Conservation (phyloP, 2,329 filamentous ascomycete species). For the Karstenula rhodostoma region DNA sequence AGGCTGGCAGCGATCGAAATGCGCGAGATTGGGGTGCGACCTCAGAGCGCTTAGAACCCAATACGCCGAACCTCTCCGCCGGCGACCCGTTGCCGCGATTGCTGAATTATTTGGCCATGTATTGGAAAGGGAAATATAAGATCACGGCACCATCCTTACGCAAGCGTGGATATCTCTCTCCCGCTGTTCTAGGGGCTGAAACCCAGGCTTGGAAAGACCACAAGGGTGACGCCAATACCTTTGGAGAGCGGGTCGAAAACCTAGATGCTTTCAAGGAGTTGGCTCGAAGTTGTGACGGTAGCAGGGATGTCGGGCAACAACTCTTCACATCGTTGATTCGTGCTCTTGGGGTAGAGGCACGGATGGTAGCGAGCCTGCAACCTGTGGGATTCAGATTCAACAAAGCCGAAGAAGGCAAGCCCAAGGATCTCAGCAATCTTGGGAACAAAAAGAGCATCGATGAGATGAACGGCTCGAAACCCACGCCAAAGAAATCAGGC, state of each 20-base stretch:
- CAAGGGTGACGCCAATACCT: constrained; percentile 66
- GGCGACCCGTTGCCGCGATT: constrained; percentile 83
- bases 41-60: constrained; percentile 74
- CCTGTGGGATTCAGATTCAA: constrained; percentile 90
- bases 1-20: constrained; percentile 52
- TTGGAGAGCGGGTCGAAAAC: constrained; percentile 78
- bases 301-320: constrained; percentile 86
- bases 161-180: constrained; percentile 88
- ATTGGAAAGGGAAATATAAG: constrained; percentile 87
- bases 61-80: constrained; percentile 77
- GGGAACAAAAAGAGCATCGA: constrained; percentile 18
- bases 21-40: constrained; percentile 75
- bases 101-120: constrained; percentile 77
- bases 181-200: constrained; percentile 77
- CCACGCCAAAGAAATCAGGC: constrained; percentile 14
- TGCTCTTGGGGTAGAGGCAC: constrained; percentile 80
- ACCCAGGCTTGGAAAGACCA: constrained; percentile 73
- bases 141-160: constrained; percentile 80
- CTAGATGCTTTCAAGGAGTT: constrained; percentile 72
- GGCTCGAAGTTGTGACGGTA: constrained; percentile 78
- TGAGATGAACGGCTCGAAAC: not conserved
- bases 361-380: constrained; percentile 85
- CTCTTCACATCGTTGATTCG: constrained; percentile 87
- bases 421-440: constrained; percentile 47
- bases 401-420: constrained; percentile 79